Evolutionary conservation across 2,329 filamentous ascomycete species (phyloP).

Genomic region (Calonectria pseudoreteaudii): DNA sequence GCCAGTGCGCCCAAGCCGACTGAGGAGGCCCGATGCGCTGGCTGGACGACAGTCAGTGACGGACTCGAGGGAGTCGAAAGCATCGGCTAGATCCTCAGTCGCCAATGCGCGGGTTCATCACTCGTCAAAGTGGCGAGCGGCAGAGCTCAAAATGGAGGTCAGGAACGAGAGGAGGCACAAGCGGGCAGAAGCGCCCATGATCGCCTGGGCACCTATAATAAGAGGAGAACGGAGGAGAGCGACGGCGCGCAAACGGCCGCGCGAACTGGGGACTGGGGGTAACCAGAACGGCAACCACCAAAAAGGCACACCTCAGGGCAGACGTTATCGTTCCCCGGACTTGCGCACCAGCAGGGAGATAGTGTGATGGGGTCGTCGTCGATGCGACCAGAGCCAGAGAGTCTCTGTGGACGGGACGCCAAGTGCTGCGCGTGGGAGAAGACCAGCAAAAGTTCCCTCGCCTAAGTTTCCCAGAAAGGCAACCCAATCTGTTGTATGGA

Average conservation of each 20-base stretch:
- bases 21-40: constrained; percentile 48
- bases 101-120: constrained; percentile 51
- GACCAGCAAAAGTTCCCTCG: constrained; percentile 56
- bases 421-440: constrained; percentile 50
- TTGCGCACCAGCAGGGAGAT: constrained; percentile 42
- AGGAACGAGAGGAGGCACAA: constrained; percentile 46
- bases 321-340: constrained; percentile 51
- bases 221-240: constrained; percentile 36
- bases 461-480: constrained; percentile 50
- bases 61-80: constrained; percentile 54
- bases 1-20: constrained; percentile 47
- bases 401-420: constrained; percentile 42
- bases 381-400: constrained; percentile 37
- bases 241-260: constrained; percentile 24
- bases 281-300: constrained; percentile 34
- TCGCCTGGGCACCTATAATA: constrained; percentile 47
- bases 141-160: constrained; percentile 47
- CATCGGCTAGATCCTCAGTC: constrained; percentile 51
- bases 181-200: constrained; percentile 53
- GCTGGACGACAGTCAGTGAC: constrained; percentile 49
- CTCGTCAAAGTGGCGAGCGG: constrained; percentile 49
- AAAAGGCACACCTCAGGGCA: constrained; percentile 39
- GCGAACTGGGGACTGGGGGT: constrained; percentile 22
- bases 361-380: constrained; percentile 44
- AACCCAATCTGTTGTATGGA: constrained; percentile 48